Conservation (phyloP, 177 flowering plant genomes). For the Vitis hybrid region DNA sequence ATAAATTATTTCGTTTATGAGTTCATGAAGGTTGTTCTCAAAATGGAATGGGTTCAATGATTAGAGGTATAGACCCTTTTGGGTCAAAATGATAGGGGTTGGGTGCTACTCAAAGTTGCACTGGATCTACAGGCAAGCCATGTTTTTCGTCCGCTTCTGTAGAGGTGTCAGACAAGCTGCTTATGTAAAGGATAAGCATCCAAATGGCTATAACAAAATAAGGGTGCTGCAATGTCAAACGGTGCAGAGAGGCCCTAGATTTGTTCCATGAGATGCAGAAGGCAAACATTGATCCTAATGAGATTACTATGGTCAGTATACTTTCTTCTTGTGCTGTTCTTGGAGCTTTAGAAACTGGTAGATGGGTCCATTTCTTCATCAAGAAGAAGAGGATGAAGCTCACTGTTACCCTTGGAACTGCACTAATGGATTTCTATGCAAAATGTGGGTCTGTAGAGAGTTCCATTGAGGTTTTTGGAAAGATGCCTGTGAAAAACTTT, state of each 20-base stretch:
- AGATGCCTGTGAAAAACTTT: conserved; percentile 41
- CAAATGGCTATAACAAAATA: too few relatives aligned
- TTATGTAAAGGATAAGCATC: too few relatives aligned
- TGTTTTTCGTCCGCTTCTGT: too few relatives aligned
- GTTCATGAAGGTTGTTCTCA: too few relatives aligned
- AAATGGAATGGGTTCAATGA: too few relatives aligned
- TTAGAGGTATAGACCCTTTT: too few relatives aligned
- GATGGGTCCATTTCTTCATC: conserved; percentile 45
- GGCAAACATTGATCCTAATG: conserved; percentile 42
- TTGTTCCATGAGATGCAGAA: conserved; percentile 49
- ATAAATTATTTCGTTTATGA: too few relatives aligned
- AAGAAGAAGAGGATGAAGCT: conserved; percentile 36
- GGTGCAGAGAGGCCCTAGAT: conserved; percentile 41
- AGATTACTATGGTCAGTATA: conserved; percentile 55
- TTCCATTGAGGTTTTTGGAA: conserved; percentile 39
- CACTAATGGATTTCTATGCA: conserved; percentile 50
- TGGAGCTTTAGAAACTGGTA: conserved; percentile 53
- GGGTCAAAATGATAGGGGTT: too few relatives aligned
- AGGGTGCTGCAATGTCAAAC: too few relatives aligned
- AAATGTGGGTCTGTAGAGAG: conserved; percentile 52
- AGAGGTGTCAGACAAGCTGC: too few relatives aligned
- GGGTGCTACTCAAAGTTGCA: too few relatives aligned
- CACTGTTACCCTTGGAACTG: conserved; percentile 42
- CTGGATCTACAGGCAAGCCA: too few relatives aligned
- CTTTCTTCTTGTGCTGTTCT: conserved; percentile 50